Evolutionary conservation across 345 rosid genomes (phyloP).

Genomic region (Excoecaria cochinchinensis): DNA sequence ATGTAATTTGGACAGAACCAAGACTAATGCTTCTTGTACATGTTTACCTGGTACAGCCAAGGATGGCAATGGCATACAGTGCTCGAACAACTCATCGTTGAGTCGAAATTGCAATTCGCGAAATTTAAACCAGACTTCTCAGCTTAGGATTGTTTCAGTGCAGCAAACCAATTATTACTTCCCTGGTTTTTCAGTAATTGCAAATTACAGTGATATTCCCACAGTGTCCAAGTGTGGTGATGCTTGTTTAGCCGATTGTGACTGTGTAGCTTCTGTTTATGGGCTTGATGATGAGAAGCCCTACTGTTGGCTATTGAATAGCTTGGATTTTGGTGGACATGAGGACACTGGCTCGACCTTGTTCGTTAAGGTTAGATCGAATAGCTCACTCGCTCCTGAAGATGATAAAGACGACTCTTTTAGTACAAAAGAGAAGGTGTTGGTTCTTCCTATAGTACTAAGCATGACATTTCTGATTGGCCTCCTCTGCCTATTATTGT

Average conservation of each 20-base stretch:
- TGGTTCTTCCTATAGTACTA: constrained; percentile 61
- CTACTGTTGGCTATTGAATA: constrained; percentile 80
- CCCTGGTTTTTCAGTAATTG: constrained; percentile 56
- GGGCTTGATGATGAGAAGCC: constrained; percentile 87
- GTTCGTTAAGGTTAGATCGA: constrained; percentile 61
- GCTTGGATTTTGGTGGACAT: constrained; percentile 75
- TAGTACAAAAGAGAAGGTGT: constrained; percentile 35
- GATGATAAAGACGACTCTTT: constrained; percentile 1
- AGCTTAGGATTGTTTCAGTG: constrained; percentile 51
- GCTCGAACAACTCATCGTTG: constrained; percentile 52
- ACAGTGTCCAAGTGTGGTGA: constrained; percentile 67
- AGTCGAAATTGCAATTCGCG: constrained; percentile 41
- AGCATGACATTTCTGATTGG: constrained; percentile 57
- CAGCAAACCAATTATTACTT: constrained; percentile 80
- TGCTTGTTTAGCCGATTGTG: constrained; percentile 68
- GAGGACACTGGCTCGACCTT: constrained; percentile 75
- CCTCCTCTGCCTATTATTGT: constrained; percentile 63
- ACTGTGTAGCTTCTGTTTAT: constrained; percentile 82
- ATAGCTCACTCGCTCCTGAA: constrained; percentile 34
- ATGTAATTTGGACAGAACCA: constrained; percentile 65
- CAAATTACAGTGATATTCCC: constrained; percentile 60
- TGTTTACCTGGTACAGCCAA: constrained; percentile 66
- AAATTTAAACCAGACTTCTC: constrained; percentile 29
- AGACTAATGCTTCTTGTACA: constrained; percentile 71
- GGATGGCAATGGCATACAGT: constrained; percentile 32